phyloP scores from a whole-genome alignment of 164 flowering plant species.

The Dillenia suffruticosa region DNA sequence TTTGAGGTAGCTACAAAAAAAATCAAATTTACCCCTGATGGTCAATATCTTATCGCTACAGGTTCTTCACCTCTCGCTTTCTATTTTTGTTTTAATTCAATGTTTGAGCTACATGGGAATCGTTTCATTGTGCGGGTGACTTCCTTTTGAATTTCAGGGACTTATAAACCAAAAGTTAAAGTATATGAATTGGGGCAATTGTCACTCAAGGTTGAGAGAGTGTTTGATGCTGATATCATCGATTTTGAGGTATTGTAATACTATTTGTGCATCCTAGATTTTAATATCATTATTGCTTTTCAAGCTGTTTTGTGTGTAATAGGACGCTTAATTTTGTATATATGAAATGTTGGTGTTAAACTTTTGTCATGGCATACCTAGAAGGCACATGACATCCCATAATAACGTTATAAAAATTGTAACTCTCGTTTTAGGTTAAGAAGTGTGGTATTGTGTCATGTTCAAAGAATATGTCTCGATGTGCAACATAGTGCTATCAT shows the following conservation, averaged over 20 bases:
- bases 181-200: slow-evolving; percentile 78
- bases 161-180: slow-evolving; percentile 93
- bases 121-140: background rate
- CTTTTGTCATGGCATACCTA: too few species aligned
- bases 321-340: too few species aligned
- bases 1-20: slow-evolving; percentile 85
- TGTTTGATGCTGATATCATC: slow-evolving; percentile 72
- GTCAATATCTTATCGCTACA: slow-evolving; percentile 84
- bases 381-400: too few species aligned
- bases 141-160: slow-evolving; percentile 38
- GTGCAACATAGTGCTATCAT: too few species aligned
- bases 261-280: too few species aligned
- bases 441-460: too few species aligned
- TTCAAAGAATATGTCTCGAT: too few species aligned
- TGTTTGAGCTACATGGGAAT: background rate
- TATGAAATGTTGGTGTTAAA: too few species aligned
- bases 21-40: slow-evolving; percentile 81
- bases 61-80: slow-evolving; percentile 27
- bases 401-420: too few species aligned
- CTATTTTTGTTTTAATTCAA: background rate
- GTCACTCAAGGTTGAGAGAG: slow-evolving; percentile 86
- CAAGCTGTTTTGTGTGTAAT: too few species aligned
- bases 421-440: too few species aligned
- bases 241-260: slow-evolving; percentile 64
- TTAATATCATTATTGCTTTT: too few species aligned